Base-by-base conservation (phyloP, 2,329 filamentous ascomycete species). In the Thielaviopsis ethacetica region DNA sequence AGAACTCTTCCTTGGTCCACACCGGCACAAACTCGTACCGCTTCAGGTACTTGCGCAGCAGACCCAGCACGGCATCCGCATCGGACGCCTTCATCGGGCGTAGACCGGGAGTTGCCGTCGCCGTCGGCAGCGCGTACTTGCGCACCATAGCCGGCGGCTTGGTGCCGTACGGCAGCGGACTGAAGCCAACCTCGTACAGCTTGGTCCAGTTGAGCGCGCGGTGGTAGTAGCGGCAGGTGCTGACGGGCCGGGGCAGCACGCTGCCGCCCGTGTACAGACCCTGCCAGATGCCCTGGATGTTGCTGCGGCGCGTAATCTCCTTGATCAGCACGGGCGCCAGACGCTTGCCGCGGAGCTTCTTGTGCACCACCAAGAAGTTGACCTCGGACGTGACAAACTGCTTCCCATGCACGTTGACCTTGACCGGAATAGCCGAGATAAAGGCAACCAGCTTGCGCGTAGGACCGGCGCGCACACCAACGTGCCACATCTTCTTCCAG, bases 341-440 rank as follows among this genome's bases (percentile, higher is more conserved):
- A 58, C 93, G 85, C 76, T 97, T 96, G 60, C 87, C 83, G 56
- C 93, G 88, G 34, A 98, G 82, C 73, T 97, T 97, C 78, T 97
- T 97, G 78, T 98, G 93, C 59, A 98, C 85, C 68, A 91, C 95
- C 64, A 98, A 84, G 73, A 97, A 98, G 76, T 98, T 98, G 73
- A 98, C 93, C 71, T 98, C 93, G 54, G 88, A 90, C 65, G 87
- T 85, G 63, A 83, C 81, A 62, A 98, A 73, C 60, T 80, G 73
- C 61, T 86, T 86, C 61, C 85, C 76, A 63, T 91, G 86, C 51
- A 98, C 84, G 57, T 86, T 84, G 60, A 98, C 76, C 63, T 84
- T 80, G 62, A 93, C 84, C 0, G 93, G 93, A 53, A 97, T 88
- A 65, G 90, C 93, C 49, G 90, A 94, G 68, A 98, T 97, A 71